Conservation (phyloP, 2,329 filamentous ascomycete genomes). For the Sarocladium oryzae region DNA sequence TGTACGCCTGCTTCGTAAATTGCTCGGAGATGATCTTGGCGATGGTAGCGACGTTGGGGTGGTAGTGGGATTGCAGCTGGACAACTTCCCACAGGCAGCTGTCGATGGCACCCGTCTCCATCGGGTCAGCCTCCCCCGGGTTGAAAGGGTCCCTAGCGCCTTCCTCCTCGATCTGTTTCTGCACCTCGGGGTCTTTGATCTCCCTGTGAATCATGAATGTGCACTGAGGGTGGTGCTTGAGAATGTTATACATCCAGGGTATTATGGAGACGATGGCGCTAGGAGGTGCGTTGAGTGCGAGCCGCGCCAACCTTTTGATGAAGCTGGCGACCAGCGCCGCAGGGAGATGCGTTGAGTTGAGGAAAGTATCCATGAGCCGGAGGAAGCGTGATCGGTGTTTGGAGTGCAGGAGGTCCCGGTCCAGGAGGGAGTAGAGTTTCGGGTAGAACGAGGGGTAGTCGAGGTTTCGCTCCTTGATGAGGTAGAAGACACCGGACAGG, state of each 20-base stretch:
- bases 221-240: conserved; percentile 82
- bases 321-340: conserved; percentile 89
- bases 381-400: conserved; percentile 93
- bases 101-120: conserved; percentile 80
- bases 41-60: conserved; percentile 92
- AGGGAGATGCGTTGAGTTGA: conserved; percentile 86
- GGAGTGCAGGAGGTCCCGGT: conserved; percentile 81
- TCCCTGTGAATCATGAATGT: conserved; percentile 94
- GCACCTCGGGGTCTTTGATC: conserved; percentile 49
- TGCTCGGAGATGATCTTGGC: conserved; percentile 92
- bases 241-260: conserved; percentile 91
- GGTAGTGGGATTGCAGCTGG: conserved; percentile 85
- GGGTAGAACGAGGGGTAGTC: conserved; percentile 93
- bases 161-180: conserved; percentile 52
- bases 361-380: conserved; percentile 82
- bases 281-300: conserved; percentile 83
- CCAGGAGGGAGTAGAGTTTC: conserved; percentile 89
- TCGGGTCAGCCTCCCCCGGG: conserved; percentile 70
- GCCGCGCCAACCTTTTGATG: conserved; percentile 81
- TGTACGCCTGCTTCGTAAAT: conserved; percentile 93
- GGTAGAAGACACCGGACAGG: conserved; percentile 86
- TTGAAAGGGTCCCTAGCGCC: conserved; percentile 69
- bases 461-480: conserved; percentile 88
- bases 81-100: conserved; percentile 94
- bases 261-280: conserved; percentile 82